Evolutionary conservation across 1,139 yeast genomes (phyloP), one percentile per base, ranked within the genome.

Genomic region (Sugiyamaella grinbergsii): DNA sequence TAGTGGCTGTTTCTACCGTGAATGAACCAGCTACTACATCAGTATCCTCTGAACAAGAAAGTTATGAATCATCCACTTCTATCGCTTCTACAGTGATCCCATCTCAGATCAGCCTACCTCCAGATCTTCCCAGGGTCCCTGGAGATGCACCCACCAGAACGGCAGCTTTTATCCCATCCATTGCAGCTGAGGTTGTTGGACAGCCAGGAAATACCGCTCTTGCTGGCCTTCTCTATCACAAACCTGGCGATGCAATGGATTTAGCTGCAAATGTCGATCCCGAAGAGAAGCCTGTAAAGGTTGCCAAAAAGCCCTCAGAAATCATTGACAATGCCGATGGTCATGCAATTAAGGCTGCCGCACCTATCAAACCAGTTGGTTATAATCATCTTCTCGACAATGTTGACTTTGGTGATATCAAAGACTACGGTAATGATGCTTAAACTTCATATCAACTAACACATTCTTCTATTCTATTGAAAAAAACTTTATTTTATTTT

Each of bases 331-430:
- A 32, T 20, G 45, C 45, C 20, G 45, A 41, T 20, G 45, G 45
- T 29, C 23, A 40, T 11, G 19, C 19, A 28, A 36, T 40, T 6
- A 40, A 40, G 26, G 34, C 15, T 29, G 44, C 13, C 13, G 36
- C 18, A 10, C 44, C 24, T 3, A 16, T 16, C 5, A 18, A 40
- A 13, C 29, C 38, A 23, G 40, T 34, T 22, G 24, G 23, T 20
- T 34, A 45, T 13, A 45, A 39, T 26, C 39, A 31, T 23, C 34
- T 43, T 19, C 41, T 49, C 4, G 46, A 26, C 29, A 26, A 36
- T n/a, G 18, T 36, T 20, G 46, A 49, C 20, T 49, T 49, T 20
- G 52, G 52, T 4, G 52, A 49, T 42, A 31, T 49, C 28, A 28
- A n/a, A 16, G 46, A 43, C 37, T 49, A 49, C 24, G 52, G 52